A percentile compares a stretch with the other conserved stretches of the same genome.
phyloP scores from a whole-genome alignment of 257 asterid species.

The Cordia subcordata region DNA sequence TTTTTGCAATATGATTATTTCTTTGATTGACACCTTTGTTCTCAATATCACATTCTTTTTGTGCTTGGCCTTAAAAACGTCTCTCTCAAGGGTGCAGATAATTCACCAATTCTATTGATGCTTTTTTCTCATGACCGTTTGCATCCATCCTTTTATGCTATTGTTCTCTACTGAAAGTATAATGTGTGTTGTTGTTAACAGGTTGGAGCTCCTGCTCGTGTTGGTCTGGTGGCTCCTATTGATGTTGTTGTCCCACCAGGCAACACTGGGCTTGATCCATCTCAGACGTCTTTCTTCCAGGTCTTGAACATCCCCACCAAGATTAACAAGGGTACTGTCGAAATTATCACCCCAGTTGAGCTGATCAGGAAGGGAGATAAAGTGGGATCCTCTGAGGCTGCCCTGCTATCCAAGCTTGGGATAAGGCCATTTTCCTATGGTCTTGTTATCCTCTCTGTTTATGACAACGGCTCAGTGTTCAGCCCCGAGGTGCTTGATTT shows the following conservation, averaged over 20 bases:
- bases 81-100: too few species aligned
- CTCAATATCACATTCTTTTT: too few species aligned
- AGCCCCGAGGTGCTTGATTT: conserved; percentile 82
- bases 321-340: conserved; percentile 98
- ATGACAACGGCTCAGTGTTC: conserved; percentile 87
- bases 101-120: too few species aligned
- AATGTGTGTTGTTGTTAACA: conserved; percentile 2
- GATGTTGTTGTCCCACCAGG: conserved; percentile 97
- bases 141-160: not conserved
- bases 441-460: conserved; percentile 56
- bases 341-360: conserved; percentile 94
- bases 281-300: conserved; percentile 98
- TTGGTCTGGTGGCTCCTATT: conserved; percentile 85
- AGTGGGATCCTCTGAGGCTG: conserved; percentile 98
- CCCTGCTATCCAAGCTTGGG: conserved; percentile 84
- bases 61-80: too few species aligned
- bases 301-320: conserved; percentile 94
- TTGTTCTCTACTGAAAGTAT: not conserved
- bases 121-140: too few species aligned
- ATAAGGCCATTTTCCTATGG: conserved; percentile 95
- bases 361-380: conserved; percentile 94
- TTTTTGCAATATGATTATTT: too few species aligned
- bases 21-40: too few species aligned
- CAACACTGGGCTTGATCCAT: conserved; percentile 94
- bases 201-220: conserved; percentile 99